Conservation (phyloP, 768 basidiomycete species). For the Neoboletus brunneissimus region DNA sequence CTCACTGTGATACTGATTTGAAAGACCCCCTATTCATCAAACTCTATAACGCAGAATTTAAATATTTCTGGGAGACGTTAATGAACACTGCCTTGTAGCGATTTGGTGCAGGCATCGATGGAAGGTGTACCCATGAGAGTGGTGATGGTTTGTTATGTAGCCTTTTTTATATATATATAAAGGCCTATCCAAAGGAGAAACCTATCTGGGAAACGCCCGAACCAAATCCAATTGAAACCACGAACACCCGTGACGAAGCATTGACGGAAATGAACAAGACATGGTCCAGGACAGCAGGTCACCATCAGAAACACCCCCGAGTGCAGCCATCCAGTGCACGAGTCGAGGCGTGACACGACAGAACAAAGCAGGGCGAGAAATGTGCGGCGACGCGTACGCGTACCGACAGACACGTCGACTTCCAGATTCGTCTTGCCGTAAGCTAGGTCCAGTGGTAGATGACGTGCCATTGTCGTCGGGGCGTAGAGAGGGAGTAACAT, state of each 20-base stretch:
- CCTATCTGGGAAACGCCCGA: background rate
- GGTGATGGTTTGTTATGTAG: background rate
- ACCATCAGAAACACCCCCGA: background rate
- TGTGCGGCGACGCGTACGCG: background rate
- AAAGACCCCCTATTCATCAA: background rate
- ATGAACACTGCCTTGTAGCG: background rate
- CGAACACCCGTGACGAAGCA: background rate
- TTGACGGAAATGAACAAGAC: background rate
- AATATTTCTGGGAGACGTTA: background rate
- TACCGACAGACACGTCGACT: background rate
- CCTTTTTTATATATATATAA: no score
- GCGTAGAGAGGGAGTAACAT: background rate
- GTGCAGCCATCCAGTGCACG: background rate
- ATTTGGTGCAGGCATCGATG: background rate
- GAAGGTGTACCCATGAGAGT: background rate
- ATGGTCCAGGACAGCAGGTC: background rate
- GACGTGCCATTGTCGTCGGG: no score
- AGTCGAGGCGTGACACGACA: no score
- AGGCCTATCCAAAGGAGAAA: background rate
- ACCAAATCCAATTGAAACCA: background rate
- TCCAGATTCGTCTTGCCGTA: background rate
- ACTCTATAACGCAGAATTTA: background rate
- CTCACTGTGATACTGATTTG: background rate
- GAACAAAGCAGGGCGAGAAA: no score
- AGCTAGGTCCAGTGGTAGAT: no score